Evolutionary conservation across 768 basidiomycete genomes (phyloP), one percentile per base, ranked within the genome.

Genomic region (Coprinellus aureogranulatus): DNA sequence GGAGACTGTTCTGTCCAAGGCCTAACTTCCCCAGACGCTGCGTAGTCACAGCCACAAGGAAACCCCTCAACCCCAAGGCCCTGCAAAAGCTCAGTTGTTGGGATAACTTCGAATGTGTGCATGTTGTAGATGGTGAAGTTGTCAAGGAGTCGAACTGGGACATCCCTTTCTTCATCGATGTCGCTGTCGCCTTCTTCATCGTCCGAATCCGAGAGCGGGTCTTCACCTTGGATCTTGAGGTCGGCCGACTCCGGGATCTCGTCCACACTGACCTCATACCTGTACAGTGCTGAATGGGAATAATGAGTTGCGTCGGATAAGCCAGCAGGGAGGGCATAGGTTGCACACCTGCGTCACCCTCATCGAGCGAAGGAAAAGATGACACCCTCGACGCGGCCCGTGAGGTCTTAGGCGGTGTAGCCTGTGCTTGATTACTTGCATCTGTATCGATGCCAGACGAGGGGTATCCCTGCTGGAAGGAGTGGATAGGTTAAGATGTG

Each of bases 141-240:
- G 0, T 73, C 69, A 9, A 90, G 72, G 0, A 77, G 60, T 6
- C 88, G 81, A 44, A 90, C 73, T 14, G 88, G 88, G 30, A 87
- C 61, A 8, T 75, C 73, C 6, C 66, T 63, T 16, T 18, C 73
- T 49, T 62, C 58, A 0, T 68, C 67, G 6, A 60, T 4, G 47
- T 48, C 55, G 22, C 40, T 18, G 2, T 50, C 30, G 31, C 68
- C 70, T 68, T 84, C 84, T 28, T 78, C 79, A 26, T 70, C 69
- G 22, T 49, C 48, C 3, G 16, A 14, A 9, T 30, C 48, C 12
- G 23, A 3, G 28, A n/a, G 26, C 16, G 28, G 27, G 28, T 18
- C 12, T 20, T 49, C 48, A 14, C 48, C 48, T 49, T 4, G n/a
- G 26, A 85, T 64, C n/a, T 70, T 64, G 14, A 83, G 60, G 46